Evolutionary conservation across 2,329 filamentous ascomycete species (phyloP).

Genomic region (Pestalotiopsis sp.): DNA sequence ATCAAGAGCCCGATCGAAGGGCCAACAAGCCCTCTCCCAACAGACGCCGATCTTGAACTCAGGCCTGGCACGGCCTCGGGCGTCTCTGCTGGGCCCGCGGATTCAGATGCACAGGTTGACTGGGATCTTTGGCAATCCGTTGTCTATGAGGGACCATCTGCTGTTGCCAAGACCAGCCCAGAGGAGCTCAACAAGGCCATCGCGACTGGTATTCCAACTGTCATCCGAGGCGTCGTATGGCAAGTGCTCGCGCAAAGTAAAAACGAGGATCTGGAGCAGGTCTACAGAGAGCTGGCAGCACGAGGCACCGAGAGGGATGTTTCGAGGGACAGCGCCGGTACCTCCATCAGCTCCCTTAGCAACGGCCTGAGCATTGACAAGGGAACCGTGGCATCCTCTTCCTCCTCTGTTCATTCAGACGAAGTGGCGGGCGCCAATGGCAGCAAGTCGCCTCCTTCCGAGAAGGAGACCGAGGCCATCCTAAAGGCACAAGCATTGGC

Average conservation of each 20-base stretch:
- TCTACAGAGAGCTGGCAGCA: slow-evolving; percentile 82
- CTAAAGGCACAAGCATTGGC: slow-evolving; percentile 67
- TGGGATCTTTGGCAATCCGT: slow-evolving; percentile 98
- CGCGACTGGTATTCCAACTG: slow-evolving; percentile 88
- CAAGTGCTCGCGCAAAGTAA: slow-evolving; percentile 96
- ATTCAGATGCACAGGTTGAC: slow-evolving; percentile 79
- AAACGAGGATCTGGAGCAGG: slow-evolving; percentile 82
- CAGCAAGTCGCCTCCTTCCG: slow-evolving; percentile 55
- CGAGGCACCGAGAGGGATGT: slow-evolving; percentile 83
- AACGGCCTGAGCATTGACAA: slow-evolving; percentile 63
- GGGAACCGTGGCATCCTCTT: slow-evolving; percentile 73
- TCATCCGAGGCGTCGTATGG: slow-evolving; percentile 98
- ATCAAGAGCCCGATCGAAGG: slow-evolving; percentile 28
- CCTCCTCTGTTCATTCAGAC: slow-evolving; percentile 78
- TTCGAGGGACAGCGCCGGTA: slow-evolving; percentile 60
- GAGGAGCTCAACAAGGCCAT: slow-evolving; percentile 91
- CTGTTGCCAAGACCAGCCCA: slow-evolving; percentile 83
- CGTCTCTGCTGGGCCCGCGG: slow-evolving; percentile 72
- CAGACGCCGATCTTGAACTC: slow-evolving; percentile 69
- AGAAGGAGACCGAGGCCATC: slow-evolving; percentile 66
- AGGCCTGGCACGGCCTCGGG: slow-evolving; percentile 87
- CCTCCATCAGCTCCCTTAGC: slow-evolving; percentile 52
- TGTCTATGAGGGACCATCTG: slow-evolving; percentile 90
- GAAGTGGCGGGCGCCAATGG: slow-evolving; percentile 68
- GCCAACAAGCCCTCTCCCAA: slow-evolving; percentile 55